A percentile compares a stretch with the other conserved stretches of the same genome.
Evolutionary conservation across 441 rosid genomes (phyloP).

Genomic region (Erodium texanum): DNA sequence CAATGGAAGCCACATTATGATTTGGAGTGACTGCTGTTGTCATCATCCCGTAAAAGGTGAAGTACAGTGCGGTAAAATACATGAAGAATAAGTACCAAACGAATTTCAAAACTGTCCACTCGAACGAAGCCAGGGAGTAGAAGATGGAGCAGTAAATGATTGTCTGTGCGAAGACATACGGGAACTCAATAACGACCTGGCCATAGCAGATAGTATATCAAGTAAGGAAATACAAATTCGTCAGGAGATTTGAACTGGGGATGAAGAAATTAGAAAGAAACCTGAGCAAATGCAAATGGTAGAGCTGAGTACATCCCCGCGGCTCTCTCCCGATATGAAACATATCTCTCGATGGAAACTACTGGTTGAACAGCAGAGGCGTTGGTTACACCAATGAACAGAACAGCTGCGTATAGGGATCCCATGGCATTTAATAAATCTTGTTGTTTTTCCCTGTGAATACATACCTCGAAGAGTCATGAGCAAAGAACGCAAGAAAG

Average conservation of each 20-base stretch:
- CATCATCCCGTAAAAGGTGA: conserved; percentile 99
- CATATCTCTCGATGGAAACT: conserved; percentile 49
- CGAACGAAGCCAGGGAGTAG: conserved; percentile 84
- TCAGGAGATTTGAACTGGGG: not conserved
- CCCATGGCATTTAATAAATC: conserved; percentile 62
- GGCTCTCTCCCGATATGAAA: conserved; percentile 64
- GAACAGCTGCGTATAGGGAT: conserved; percentile 55
- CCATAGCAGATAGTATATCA: conserved; percentile 10
- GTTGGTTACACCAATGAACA: conserved; percentile 61
- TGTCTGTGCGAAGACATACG: conserved; percentile 76
- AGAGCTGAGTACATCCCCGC: conserved; percentile 84
- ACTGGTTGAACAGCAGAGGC: conserved; percentile 49
- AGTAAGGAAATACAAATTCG: not conserved
- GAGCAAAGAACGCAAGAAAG: not conserved
- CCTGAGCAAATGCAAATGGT: conserved; percentile 67
- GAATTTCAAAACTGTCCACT: conserved; percentile 76
- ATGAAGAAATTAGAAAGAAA: conserved; percentile 17
- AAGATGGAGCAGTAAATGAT: conserved; percentile 61
- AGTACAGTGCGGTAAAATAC: conserved; percentile 85
- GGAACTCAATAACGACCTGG: conserved; percentile 92
- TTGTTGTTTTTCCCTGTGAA: conserved; percentile 29
- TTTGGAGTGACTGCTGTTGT: conserved; percentile 94
- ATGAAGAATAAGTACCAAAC: conserved; percentile 89
- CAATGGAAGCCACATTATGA: conserved; percentile 83
- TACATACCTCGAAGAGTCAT: not conserved